A percentile compares a stretch with the other conserved stretches of the same genome.
phyloP scores from a whole-genome alignment of 441 rosid species.

The Francoa sonchifolia region DNA sequence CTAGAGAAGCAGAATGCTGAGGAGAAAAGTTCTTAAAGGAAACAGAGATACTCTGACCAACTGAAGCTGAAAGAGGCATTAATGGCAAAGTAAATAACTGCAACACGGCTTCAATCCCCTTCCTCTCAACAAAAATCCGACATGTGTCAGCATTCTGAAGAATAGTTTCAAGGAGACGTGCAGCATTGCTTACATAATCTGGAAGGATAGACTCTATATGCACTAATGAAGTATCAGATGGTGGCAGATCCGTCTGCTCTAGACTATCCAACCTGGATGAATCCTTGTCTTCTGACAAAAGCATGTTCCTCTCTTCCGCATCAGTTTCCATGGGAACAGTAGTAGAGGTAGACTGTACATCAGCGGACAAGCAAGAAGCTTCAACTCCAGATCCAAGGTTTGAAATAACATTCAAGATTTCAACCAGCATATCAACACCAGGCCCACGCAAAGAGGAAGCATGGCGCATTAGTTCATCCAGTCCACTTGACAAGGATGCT shows the following conservation, averaged over 20 bases:
- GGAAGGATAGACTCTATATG: constrained; percentile 71
- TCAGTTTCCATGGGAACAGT: constrained; percentile 94
- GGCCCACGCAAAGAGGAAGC: constrained; percentile 73
- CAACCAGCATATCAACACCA: constrained; percentile 90
- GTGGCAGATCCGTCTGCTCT: constrained; percentile 39
- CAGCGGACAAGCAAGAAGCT: constrained; percentile 31
- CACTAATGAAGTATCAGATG: constrained; percentile 41
- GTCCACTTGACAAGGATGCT: constrained; percentile 74
- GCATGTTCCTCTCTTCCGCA: constrained; percentile 39
- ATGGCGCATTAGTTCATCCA: constrained; percentile 94
- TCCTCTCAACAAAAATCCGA: constrained; percentile 84
- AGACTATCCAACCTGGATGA: constrained; percentile 32
- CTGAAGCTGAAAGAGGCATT: constrained; percentile 68
- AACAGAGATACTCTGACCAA: constrained; percentile 68
- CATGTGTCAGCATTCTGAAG: constrained; percentile 97
- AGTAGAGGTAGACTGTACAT: constrained; percentile 28
- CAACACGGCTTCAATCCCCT: constrained; percentile 80
- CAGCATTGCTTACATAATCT: constrained; percentile 68
- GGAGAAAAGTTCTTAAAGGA: constrained; percentile 93
- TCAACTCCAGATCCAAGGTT: constrained; percentile 65
- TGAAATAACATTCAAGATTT: constrained; percentile 52
- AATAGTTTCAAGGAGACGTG: constrained; percentile 87
- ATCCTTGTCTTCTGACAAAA: constrained; percentile 28
- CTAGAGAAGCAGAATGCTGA: constrained; percentile 78
- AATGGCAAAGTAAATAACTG: constrained; percentile 65